A percentile compares a stretch with the other conserved stretches of the same genome.
phyloP scores from a whole-genome alignment of 768 basidiomycete genomes.

The Trametes villosa region DNA sequence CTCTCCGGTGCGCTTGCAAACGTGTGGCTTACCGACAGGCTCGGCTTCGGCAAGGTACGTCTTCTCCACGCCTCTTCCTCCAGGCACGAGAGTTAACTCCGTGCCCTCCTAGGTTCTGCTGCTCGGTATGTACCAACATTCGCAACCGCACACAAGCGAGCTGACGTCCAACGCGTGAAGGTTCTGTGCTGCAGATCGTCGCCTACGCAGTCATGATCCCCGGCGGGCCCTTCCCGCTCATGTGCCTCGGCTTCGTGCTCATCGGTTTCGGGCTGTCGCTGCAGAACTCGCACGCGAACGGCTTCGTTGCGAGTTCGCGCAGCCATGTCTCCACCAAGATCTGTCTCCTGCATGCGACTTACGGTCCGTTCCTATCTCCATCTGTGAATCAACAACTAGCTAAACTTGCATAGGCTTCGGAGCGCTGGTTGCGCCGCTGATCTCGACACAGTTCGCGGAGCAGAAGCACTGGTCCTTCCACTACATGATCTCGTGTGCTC shows the following conservation, averaged over 20 bases:
- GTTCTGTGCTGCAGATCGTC: slow-evolving; percentile 55
- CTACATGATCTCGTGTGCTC: slow-evolving; percentile 68
- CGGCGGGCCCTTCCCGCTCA: slow-evolving; percentile 65
- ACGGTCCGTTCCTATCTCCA: slow-evolving; percentile 45
- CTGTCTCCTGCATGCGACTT: slow-evolving; percentile 68
- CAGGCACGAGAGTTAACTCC: neutral
- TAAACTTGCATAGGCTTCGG: slow-evolving; percentile 54
- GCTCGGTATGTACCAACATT: neutral
- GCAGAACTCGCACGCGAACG: slow-evolving; percentile 74
- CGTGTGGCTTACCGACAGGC: slow-evolving; percentile 47
- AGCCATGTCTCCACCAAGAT: slow-evolving; percentile 64
- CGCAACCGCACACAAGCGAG: too few species aligned
- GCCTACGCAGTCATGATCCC: slow-evolving; percentile 58
- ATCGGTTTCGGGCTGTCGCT: slow-evolving; percentile 52
- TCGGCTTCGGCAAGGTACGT: slow-evolving; percentile 55
- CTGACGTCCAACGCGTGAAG: too few species aligned
- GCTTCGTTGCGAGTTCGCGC: slow-evolving; percentile 63
- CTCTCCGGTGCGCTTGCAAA: slow-evolving; percentile 54
- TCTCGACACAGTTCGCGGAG: slow-evolving; percentile 81
- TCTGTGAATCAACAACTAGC: neutral
- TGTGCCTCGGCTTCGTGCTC: slow-evolving; percentile 52
- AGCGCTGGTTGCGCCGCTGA: slow-evolving; percentile 71
- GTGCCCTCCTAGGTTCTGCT: neutral
- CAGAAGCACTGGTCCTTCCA: slow-evolving; percentile 75
- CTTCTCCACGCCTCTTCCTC: too few species aligned